Evolutionary conservation across 352 stramenopile species (phyloP), one percentile per base, ranked within the genome.

Genomic region (Phytopythium helicoides): DNA sequence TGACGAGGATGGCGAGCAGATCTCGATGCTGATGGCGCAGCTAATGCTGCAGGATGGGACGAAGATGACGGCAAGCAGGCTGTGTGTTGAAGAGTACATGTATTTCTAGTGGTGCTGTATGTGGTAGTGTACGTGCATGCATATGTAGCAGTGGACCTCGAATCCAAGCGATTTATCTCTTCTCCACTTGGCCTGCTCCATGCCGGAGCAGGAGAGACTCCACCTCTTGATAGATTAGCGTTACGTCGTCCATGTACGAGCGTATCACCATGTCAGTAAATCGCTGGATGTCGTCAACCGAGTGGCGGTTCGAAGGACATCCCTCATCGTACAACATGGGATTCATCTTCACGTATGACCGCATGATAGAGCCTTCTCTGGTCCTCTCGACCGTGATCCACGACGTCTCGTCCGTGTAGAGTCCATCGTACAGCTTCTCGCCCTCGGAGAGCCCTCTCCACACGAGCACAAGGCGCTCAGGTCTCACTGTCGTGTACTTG

Each of bases 341-440:
- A 3, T 71, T 58, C 46, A 83, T 47, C 10, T 73, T 42, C 15
- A 80, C 69, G 10, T 62, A 76, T 23, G 68, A 73, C 33, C 71
- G 69, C 69, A 78, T 78, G 40, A 70, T 61, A 4, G 61, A 45
- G 6, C 54, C 54, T 11, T 56, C 45, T 4, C 61, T 52, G 14
- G 34, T 62, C 3, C 49, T 52, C 34, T 78, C 70, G 11, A 87
- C 58, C 0, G 80, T 60, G 22, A 71, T 77, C 73, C 76, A 87
- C 12, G 71, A 71, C 3, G 73, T 87, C 56, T 87, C 73, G 38
- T 87, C 68, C 36, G 76, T 85, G 49, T 73, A 81, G 59, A 85
- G 66, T 1, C 62, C 57, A 40, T 58, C 65, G 9, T 44, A 42
- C 21, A 15, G 50, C 7, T 52, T 47, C 34, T 76, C 60, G 8